A percentile compares a stretch with the other conserved stretches of the same genome.
These are phyloP conservation scores for Neurospora cerealis DNA, from an alignment of 495 filamentous ascomycete species.

Conservation along the genomic window DNA sequence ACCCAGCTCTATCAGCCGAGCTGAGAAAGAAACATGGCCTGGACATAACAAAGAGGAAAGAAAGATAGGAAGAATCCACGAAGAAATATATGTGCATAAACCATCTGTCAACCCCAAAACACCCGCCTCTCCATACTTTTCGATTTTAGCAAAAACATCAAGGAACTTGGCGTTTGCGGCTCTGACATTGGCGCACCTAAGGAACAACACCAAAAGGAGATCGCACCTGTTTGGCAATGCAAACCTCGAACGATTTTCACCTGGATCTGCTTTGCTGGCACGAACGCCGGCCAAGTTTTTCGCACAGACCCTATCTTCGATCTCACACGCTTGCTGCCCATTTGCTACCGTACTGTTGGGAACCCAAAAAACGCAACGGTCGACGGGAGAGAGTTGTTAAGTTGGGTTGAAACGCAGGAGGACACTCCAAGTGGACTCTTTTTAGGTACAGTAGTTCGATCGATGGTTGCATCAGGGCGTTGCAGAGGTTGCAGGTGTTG, in stretches of 20 bases:
- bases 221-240: not conserved
- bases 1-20: not conserved
- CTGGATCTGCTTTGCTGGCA: not conserved
- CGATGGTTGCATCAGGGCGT: not conserved
- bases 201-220: not conserved
- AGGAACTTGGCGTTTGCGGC: not conserved
- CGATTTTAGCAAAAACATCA: not conserved
- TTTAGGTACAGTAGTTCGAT: not conserved
- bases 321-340: not conserved
- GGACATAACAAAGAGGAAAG: not conserved
- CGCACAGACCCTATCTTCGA: not conserved
- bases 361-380: not conserved
- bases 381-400: not conserved
- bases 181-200: not conserved
- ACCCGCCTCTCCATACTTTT: not conserved
- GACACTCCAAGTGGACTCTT: not conserved
- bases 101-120: not conserved
- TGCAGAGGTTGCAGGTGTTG: not conserved
- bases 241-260: not conserved
- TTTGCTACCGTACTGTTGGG: not conserved
- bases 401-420: slow-evolving; percentile 6
- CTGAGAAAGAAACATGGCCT: not conserved
- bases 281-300: not conserved
- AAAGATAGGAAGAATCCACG: not conserved
- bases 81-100: not conserved